Conservation (phyloP, 345 rosid genomes). For the Gossypium mustelinum region DNA sequence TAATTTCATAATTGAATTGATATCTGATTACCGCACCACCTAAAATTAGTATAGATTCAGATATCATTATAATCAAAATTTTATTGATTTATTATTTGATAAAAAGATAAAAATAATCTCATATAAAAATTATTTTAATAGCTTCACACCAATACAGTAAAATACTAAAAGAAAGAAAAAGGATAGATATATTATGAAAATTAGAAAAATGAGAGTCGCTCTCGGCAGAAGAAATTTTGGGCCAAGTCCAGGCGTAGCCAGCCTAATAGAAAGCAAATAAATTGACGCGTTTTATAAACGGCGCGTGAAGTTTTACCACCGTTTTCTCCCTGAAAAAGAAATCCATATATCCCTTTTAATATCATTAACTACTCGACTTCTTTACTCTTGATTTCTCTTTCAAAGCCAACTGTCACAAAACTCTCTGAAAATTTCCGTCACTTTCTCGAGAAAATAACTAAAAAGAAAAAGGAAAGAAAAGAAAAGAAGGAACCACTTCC, state of each 20-base stretch:
- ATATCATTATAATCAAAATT: no score
- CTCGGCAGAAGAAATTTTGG: no score
- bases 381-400: slow-evolving; percentile 17
- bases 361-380: background rate
- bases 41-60: no score
- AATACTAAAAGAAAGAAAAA: no score
- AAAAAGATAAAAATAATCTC: no score
- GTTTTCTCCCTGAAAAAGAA: background rate
- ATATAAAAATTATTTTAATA: no score
- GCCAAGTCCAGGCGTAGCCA: background rate
- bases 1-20: no score
- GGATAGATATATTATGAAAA: no score
- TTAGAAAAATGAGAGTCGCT: no score
- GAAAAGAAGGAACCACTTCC: background rate
- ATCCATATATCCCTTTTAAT: background rate
- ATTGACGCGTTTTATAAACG: slow-evolving; percentile 7
- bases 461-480: background rate
- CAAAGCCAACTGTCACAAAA: slow-evolving; percentile 22
- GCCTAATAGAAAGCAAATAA: background rate
- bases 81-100: no score
- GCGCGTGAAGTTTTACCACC: slow-evolving; percentile 8
- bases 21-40: no score
- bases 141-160: no score
- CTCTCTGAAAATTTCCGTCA: slow-evolving; percentile 23
- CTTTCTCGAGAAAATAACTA: slow-evolving; percentile 11